Conservation (phyloP, 345 rosid genomes). For the Murraya koenigii region DNA sequence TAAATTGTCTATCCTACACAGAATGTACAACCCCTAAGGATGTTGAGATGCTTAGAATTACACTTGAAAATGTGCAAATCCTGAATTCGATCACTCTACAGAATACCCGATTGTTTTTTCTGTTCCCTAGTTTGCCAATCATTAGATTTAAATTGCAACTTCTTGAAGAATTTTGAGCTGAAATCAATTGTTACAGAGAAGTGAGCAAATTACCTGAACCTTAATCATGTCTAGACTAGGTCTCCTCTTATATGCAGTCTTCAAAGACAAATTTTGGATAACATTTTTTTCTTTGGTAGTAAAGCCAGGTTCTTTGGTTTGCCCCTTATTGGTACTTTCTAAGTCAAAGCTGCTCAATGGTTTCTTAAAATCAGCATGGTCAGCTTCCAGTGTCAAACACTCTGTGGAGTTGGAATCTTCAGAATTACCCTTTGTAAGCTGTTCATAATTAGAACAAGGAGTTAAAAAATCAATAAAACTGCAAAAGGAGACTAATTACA, state of each 20-base stretch:
- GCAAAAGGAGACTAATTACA: neutral
- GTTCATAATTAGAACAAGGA: conserved; percentile 8
- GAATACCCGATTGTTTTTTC: neutral
- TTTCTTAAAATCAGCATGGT: conserved; percentile 18
- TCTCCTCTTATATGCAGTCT: conserved; percentile 19
- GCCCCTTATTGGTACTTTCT: conserved; percentile 9
- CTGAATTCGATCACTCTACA: neutral
- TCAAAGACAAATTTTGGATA: conserved; percentile 19
- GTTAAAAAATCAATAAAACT: neutral
- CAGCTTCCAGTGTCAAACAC: conserved; percentile 21
- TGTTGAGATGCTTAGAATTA: neutral
- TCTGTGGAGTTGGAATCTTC: neutral
- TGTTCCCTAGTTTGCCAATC: neutral
- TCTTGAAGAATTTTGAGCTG: neutral
- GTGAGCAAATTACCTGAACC: conserved; percentile 15
- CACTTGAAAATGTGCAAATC: neutral
- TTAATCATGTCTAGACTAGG: conserved; percentile 8
- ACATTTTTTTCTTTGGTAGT: conserved; percentile 9
- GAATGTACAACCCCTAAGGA: neutral
- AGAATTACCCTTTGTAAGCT: conserved; percentile 18
- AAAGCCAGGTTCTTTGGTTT: conserved; percentile 14
- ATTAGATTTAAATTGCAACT: neutral
- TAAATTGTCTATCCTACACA: neutral
- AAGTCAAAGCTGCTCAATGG: neutral
- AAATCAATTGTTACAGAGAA: neutral